Evolutionary conservation across 768 basidiomycete genomes (phyloP).

Genomic region (Ramaria sp.): DNA sequence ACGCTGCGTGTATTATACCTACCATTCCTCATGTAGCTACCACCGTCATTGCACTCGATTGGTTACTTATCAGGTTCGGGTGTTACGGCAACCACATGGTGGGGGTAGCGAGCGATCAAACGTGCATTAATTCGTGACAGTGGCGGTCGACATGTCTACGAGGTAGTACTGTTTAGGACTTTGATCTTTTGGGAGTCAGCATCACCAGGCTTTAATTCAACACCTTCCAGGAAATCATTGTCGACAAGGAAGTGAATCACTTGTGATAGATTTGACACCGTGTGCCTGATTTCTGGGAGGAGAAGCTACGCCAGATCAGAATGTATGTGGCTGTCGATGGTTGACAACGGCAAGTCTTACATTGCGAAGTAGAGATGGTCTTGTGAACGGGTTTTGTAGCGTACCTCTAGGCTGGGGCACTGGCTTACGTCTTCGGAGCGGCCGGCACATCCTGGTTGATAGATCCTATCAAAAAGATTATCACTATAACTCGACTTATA

Average conservation of each 20-base stretch:
- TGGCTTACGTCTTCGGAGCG: neutral
- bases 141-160: neutral
- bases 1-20: neutral
- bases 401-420: slow-evolving; percentile 37
- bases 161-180: slow-evolving; percentile 27
- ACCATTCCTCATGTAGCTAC: neutral
- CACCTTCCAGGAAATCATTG: slow-evolving; percentile 74
- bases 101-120: neutral
- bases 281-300: slow-evolving; percentile 76
- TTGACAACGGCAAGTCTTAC: slow-evolving; percentile 31
- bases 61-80: neutral
- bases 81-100: neutral
- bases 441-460: neutral
- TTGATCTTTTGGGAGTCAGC: slow-evolving; percentile 53
- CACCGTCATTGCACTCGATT: neutral
- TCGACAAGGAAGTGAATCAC: slow-evolving; percentile 84
- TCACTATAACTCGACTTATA: neutral
- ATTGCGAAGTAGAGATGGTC: slow-evolving; percentile 67
- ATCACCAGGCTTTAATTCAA: slow-evolving; percentile 75
- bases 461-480: neutral
- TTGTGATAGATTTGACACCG: slow-evolving; percentile 86
- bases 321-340: neutral
- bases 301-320: slow-evolving; percentile 44
- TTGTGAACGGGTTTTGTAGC: slow-evolving; percentile 55
- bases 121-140: no score